A percentile compares a stretch with the other conserved stretches of the same genome.
Evolutionary conservation across 805 yeast species (phyloP).

Genomic region (Candida sithepensis): DNA sequence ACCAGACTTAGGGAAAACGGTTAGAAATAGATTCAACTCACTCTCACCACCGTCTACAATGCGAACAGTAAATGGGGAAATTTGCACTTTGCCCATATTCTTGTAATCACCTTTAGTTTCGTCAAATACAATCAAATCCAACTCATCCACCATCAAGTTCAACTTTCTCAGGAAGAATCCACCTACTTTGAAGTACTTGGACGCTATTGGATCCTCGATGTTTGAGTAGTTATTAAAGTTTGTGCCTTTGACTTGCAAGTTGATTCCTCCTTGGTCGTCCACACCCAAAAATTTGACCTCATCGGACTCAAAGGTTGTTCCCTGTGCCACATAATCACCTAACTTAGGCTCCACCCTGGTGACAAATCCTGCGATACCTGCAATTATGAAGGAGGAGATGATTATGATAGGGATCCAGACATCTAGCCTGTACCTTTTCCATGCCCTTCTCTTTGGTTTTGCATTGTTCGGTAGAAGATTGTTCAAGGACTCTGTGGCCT

Average conservation of each 20-base stretch:
- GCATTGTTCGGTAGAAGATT: slow-evolving; percentile 10
- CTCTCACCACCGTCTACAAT: slow-evolving; percentile 28
- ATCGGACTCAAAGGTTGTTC: slow-evolving; percentile 30
- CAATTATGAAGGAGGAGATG: slow-evolving; percentile 10
- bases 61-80: slow-evolving; percentile 32
- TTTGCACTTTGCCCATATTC: slow-evolving; percentile 30
- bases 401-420: slow-evolving; percentile 25
- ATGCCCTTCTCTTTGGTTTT: slow-evolving; percentile 1
- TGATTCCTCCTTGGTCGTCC: slow-evolving; percentile 30
- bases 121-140: slow-evolving; percentile 29
- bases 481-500: slow-evolving; percentile 12
- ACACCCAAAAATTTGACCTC: slow-evolving; percentile 30
- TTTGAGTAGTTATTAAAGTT: slow-evolving; percentile 29
- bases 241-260: slow-evolving; percentile 30
- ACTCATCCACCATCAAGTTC: slow-evolving; percentile 27
- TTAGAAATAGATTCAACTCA: slow-evolving; percentile 26
- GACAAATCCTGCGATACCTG: slow-evolving; percentile 10
- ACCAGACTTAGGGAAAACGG: slow-evolving; percentile 31
- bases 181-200: slow-evolving; percentile 29
- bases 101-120: slow-evolving; percentile 19
- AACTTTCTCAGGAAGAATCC: slow-evolving; percentile 29
- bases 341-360: slow-evolving; percentile 23
- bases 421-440: slow-evolving; percentile 17
- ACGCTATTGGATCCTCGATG: slow-evolving; percentile 27
- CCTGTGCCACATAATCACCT: slow-evolving; percentile 31